phyloP scores from a whole-genome alignment of 768 basidiomycete genomes.

The Rhodotorula sphaerocarpa region DNA sequence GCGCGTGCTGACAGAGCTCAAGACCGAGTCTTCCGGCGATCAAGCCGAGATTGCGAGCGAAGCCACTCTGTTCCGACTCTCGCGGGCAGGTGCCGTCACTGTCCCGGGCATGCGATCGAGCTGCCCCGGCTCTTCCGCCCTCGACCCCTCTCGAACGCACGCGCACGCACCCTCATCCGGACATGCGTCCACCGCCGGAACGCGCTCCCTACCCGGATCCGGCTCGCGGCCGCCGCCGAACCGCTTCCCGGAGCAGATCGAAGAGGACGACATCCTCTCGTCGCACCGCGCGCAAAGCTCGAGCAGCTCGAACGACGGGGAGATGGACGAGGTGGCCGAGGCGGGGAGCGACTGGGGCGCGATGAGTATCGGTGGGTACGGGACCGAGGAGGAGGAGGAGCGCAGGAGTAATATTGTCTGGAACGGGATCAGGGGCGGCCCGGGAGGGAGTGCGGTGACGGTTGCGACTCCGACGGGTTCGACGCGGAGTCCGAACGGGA shows the following conservation, averaged over 20 bases:
- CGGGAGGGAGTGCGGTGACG: slow-evolving; percentile 1
- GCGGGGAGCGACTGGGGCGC: slow-evolving; percentile 30
- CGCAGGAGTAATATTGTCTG: slow-evolving; percentile 20
- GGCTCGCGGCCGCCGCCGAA: slow-evolving; percentile 20
- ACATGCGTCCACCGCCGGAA: too few relatives aligned
- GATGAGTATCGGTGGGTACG: slow-evolving; percentile 23
- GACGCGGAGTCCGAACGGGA: slow-evolving; percentile 22
- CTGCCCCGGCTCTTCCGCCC: not conserved
- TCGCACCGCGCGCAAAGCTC: not conserved
- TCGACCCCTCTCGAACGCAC: too few relatives aligned
- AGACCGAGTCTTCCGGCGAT: slow-evolving; percentile 26
- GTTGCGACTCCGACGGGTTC: not conserved
- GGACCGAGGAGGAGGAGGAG: slow-evolving; percentile 29
- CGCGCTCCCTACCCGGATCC: too few relatives aligned
- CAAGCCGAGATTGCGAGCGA: slow-evolving; percentile 35
- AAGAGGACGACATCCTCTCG: slow-evolving; percentile 2
- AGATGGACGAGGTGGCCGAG: slow-evolving; percentile 9
- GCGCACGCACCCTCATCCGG: too few relatives aligned
- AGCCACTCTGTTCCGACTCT: slow-evolving; percentile 35
- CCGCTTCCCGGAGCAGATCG: slow-evolving; percentile 28
- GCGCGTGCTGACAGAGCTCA: slow-evolving; percentile 29
- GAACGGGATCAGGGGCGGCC: slow-evolving; percentile 33
- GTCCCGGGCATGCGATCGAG: slow-evolving; percentile 19
- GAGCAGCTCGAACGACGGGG: slow-evolving; percentile 1
- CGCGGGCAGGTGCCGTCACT: slow-evolving; percentile 17